Conservation (phyloP, 352 stramenopile genomes). For the Pythium myriotylum region DNA sequence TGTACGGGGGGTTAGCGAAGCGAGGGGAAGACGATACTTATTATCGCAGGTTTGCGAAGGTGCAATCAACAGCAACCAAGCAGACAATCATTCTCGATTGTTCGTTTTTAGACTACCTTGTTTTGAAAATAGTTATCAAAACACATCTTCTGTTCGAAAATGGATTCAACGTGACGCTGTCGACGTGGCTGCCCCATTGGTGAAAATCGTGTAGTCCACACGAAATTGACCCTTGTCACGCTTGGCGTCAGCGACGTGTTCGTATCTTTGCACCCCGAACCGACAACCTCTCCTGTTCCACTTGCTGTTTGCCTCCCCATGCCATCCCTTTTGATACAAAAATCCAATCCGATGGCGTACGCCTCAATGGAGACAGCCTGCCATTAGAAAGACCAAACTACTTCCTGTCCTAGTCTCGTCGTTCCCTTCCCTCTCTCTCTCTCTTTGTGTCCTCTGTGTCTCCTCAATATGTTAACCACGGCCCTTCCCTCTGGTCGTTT, state of each 20-base stretch:
- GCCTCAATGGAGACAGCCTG: background rate
- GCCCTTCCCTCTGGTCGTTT: too few relatives aligned
- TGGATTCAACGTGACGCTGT: constrained; percentile 11
- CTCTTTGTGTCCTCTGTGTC: too few relatives aligned
- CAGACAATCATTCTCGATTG: constrained; percentile 28
- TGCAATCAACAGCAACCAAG: constrained; percentile 6
- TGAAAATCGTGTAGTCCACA: constrained; percentile 3
- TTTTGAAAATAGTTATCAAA: background rate
- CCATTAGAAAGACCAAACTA: background rate
- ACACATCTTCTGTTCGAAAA: background rate
- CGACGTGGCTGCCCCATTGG: constrained; percentile 11
- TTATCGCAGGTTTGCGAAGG: background rate
- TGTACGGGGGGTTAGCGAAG: too few relatives aligned
- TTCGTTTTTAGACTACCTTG: constrained; percentile 1
- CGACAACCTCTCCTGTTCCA: constrained; percentile 13
- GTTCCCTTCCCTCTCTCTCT: too few relatives aligned
- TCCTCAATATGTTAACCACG: too few relatives aligned
- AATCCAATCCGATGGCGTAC: too few relatives aligned
- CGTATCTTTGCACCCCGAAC: constrained; percentile 20
- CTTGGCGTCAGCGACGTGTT: too few relatives aligned
- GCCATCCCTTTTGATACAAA: too few relatives aligned
- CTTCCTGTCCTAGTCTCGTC: too few relatives aligned
- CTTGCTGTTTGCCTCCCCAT: background rate
- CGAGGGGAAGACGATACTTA: background rate
- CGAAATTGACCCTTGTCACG: background rate